Evolutionary conservation across 208 protist genomes (phyloP), one percentile per base, ranked within the genome.

Genomic region (Acanthamoeba sp.): DNA sequence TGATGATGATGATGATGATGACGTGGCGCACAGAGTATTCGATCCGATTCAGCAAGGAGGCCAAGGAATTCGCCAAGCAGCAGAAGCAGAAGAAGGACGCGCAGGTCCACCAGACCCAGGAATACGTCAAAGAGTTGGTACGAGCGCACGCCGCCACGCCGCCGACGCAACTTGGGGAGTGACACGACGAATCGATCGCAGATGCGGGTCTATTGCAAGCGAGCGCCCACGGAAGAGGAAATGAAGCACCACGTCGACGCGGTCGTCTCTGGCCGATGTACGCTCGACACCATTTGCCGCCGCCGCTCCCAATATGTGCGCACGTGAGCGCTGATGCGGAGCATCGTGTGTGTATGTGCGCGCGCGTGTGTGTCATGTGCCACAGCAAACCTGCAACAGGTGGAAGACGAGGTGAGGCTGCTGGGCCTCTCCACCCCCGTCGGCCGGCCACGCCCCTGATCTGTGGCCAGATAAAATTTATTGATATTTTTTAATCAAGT

Each of bases 11-110:
- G 3, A 14, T 3, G 3, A 10, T 48, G 45, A 2, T 10, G 45
- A 14, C 45, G 55, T 59, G 55, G 55, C 9, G 9, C 55, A 4
- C 55, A 76, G 66, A 76, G n/a, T 76, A 76, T n/a, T 76, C 66
- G 27, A 36, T 76, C 7, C 66, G 66, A n/a, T 76, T 76, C 66
- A 36, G 66, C n/a, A 76, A 76, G 66, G 66, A 76, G 32, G 66
- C 66, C 66, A 76, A 76, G 66, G 66, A 76, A n/a, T 76, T 38
- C 66, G 66, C 66, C n/a, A n/a, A 36, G 34, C 66, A 76, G 66
- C 66, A 76, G 34, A 32, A 76, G 16, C 66, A 76, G 34, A 76
- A 76, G 66, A n/a, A 76, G n/a, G 66, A 76, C 10, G 34, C 66
- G 9, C 66, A 76, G 66, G n/a, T 76, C 34, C 18, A 27, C 18